phyloP scores from a whole-genome alignment of 2,329 filamentous ascomycete species.

The Colletotrichum orchidophilum region DNA sequence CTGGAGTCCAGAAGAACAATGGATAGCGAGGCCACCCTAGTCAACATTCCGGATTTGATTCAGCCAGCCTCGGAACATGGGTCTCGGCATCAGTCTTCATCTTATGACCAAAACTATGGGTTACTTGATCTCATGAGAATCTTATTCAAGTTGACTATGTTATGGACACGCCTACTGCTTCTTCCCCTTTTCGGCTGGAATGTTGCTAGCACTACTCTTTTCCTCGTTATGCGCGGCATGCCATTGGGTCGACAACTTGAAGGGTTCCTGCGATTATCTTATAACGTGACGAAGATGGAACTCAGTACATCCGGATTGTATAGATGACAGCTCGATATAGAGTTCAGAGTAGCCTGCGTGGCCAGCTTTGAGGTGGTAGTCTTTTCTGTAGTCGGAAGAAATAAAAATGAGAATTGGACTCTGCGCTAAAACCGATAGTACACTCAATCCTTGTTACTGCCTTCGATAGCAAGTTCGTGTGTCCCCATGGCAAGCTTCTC shows the following conservation, averaged over 20 bases:
- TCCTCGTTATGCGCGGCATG: not conserved
- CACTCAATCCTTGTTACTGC: not conserved
- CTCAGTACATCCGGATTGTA: not conserved
- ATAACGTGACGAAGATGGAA: not conserved
- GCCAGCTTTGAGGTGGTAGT: too few relatives aligned
- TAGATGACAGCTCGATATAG: too few relatives aligned
- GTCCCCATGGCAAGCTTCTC: constrained; percentile 8
- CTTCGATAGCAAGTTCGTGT: not conserved
- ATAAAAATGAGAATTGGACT: too few relatives aligned
- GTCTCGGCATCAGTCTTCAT: not conserved
- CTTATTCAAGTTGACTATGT: not conserved
- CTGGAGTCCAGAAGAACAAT: not conserved
- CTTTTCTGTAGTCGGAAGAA: too few relatives aligned
- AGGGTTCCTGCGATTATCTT: not conserved
- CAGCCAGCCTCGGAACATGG: not conserved
- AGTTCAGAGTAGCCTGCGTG: too few relatives aligned
- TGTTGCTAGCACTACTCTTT: not conserved
- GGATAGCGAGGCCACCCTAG: not conserved
- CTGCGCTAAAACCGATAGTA: too few relatives aligned
- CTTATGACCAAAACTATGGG: not conserved
- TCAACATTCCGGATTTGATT: too few relatives aligned
- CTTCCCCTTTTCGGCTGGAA: not conserved
- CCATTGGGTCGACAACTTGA: not conserved
- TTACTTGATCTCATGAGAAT: not conserved
- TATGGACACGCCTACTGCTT: not conserved